These are phyloP conservation scores for Carex scoparia DNA, from an alignment of 176 grass and related monocot genomes.

Conservation along the genomic window DNA sequence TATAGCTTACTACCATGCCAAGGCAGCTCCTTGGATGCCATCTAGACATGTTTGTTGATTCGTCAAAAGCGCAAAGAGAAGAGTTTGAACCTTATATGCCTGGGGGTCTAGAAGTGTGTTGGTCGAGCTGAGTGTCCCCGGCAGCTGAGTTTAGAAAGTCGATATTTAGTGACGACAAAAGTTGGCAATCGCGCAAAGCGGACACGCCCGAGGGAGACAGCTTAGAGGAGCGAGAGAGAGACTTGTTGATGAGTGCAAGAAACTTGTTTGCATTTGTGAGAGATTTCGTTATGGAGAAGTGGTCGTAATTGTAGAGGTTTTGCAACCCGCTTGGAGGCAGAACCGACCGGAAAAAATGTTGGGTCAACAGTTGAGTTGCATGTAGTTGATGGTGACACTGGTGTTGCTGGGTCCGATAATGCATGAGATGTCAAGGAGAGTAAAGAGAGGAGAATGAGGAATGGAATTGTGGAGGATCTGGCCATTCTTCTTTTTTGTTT, in stretches of 20 bases:
- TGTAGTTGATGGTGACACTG: slow-evolving; percentile 55
- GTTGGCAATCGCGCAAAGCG: slow-evolving; percentile 77
- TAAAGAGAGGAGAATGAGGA: slow-evolving; percentile 36
- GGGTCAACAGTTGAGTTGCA: slow-evolving; percentile 65
- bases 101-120: slow-evolving; percentile 67
- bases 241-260: slow-evolving; percentile 53
- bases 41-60: slow-evolving; percentile 97
- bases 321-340: slow-evolving; percentile 54
- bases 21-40: slow-evolving; percentile 58
- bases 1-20: slow-evolving; percentile 90
- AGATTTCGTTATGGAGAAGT: slow-evolving; percentile 76
- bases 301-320: slow-evolving; percentile 78
- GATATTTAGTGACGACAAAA: slow-evolving; percentile 65
- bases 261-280: slow-evolving; percentile 66
- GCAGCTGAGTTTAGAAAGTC: slow-evolving; percentile 64
- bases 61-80: slow-evolving; percentile 78
- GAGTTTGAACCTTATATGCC: slow-evolving; percentile 62
- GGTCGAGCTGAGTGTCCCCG: slow-evolving; percentile 37
- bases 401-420: slow-evolving; percentile 34
- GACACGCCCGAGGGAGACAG: slow-evolving; percentile 43
- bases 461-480: not conserved
- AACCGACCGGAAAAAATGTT: slow-evolving; percentile 65
- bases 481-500: not conserved
- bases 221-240: slow-evolving; percentile 36
- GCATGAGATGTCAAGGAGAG: slow-evolving; percentile 16